These are phyloP conservation scores for Carex kokanica DNA, from an alignment of 176 grass and related monocot species.

Conservation along the genomic window DNA sequence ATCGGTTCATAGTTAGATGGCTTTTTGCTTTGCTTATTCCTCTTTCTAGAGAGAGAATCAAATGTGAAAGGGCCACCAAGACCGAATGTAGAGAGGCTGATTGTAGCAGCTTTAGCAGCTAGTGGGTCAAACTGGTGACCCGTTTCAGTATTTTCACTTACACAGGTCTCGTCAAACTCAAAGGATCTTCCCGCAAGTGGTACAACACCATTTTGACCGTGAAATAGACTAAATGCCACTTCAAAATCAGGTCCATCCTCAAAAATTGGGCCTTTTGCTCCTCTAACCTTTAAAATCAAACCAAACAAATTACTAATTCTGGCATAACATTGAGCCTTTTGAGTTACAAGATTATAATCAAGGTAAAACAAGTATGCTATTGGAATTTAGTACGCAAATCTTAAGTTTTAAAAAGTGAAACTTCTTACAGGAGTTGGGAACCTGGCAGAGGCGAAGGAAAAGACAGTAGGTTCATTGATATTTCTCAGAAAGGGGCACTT, in stretches of 20 bases:
- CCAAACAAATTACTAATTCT: conserved; percentile 29
- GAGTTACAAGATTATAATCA: conserved; percentile 13
- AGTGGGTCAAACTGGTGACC: conserved; percentile 66
- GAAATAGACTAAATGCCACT: conserved; percentile 87
- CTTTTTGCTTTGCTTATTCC: conserved; percentile 1
- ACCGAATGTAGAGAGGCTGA: conserved; percentile 85
- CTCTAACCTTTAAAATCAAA: conserved; percentile 47
- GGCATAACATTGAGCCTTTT: not conserved
- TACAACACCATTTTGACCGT: conserved; percentile 78
- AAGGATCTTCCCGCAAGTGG: conserved; percentile 76
- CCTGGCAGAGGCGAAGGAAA: conserved; percentile 49
- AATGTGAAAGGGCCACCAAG: conserved; percentile 16
- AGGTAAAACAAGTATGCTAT: not conserved
- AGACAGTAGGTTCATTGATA: conserved; percentile 84
- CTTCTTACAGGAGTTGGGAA: conserved; percentile 62
- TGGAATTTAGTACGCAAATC: not conserved
- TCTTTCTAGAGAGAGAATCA: conserved; percentile 21
- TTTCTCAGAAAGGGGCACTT: conserved; percentile 94
- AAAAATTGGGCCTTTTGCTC: conserved; percentile 93
- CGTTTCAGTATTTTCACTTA: conserved; percentile 34
- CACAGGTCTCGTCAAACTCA: conserved; percentile 31
- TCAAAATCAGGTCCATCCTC: conserved; percentile 99
- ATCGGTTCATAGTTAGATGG: not conserved
- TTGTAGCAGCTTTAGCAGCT: conserved; percentile 88
- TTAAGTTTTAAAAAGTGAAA: not conserved